Conservation (phyloP, 805 yeast species). For the Monosporozyma unispora region DNA sequence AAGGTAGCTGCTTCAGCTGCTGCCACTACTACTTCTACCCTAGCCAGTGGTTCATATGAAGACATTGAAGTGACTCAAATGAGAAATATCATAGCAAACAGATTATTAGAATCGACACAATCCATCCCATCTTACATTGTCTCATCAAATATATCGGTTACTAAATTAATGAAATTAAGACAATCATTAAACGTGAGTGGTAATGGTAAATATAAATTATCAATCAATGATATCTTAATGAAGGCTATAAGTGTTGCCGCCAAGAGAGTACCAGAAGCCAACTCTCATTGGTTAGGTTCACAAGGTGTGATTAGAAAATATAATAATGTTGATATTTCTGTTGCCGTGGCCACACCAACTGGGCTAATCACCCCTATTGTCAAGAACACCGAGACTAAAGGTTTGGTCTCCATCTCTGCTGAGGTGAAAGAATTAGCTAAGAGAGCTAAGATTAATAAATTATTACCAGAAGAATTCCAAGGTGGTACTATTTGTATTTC, state of each 20-base stretch:
- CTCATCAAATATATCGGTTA: conserved; percentile 75
- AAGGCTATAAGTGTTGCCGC: conserved; percentile 92
- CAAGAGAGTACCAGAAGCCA: conserved; percentile 84
- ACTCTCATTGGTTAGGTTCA: conserved; percentile 84
- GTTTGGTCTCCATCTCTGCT: conserved; percentile 69
- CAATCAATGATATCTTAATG: conserved; percentile 88
- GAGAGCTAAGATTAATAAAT: conserved; percentile 91
- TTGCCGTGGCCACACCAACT: conserved; percentile 97
- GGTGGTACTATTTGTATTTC: conserved; percentile 99
- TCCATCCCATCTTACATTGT: conserved; percentile 88
- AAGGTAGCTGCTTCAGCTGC: conserved; percentile 27
- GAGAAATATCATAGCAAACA: conserved; percentile 89
- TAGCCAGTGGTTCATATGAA: conserved; percentile 53
- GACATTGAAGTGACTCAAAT: conserved; percentile 83
- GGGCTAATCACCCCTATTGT: conserved; percentile 97
- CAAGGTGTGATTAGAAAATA: conserved; percentile 90
- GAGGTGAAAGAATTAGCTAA: conserved; percentile 88
- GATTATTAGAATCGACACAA: conserved; percentile 79
- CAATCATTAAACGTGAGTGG: conserved; percentile 78
- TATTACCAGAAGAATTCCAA: conserved; percentile 93
- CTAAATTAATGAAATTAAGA: conserved; percentile 86
- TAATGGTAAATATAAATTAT: conserved; percentile 79
- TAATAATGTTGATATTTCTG: conserved; percentile 88
- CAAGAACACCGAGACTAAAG: conserved; percentile 78
- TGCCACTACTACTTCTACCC: conserved; percentile 36